A percentile compares a stretch with the other conserved stretches of the same genome.
Conservation (phyloP, 2,329 filamentous ascomycete species). For the Ceratocystis lukuohia region DNA sequence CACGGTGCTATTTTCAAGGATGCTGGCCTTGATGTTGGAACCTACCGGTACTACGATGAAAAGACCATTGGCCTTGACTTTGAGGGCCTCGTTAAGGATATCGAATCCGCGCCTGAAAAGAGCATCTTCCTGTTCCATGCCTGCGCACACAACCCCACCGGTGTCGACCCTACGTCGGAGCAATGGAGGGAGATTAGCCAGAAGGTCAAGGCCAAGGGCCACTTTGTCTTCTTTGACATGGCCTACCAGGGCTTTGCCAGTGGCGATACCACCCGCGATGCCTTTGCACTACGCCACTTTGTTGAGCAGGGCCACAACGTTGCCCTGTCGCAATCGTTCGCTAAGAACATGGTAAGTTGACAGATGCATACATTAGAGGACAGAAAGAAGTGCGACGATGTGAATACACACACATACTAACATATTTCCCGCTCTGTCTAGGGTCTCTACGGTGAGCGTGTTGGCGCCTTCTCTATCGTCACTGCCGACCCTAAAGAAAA, state of each 20-base stretch:
- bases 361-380: background rate
- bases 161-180: constrained; percentile 79
- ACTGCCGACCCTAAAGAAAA: constrained; percentile 76
- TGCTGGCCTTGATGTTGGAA: constrained; percentile 76
- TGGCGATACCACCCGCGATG: constrained; percentile 81
- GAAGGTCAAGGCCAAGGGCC: constrained; percentile 69
- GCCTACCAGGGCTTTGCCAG: constrained; percentile 97
- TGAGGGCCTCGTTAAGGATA: constrained; percentile 78
- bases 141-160: constrained; percentile 95
- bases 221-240: constrained; percentile 99
- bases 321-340: constrained; percentile 83
- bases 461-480: constrained; percentile 90
- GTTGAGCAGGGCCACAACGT: constrained; percentile 82
- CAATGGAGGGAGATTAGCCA: constrained; percentile 89
- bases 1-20: constrained; percentile 94
- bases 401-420: background rate
- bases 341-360: constrained; percentile 84
- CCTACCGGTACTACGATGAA: constrained; percentile 99
- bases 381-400: background rate
- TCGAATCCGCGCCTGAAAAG: constrained; percentile 74
- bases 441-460: constrained; percentile 97
- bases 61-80: constrained; percentile 97
- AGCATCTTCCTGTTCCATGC: constrained; percentile 91
- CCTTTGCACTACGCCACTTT: constrained; percentile 87
- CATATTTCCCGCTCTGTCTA: constrained; percentile 25